phyloP scores from a whole-genome alignment of 139 green algal genomes.

The Chlamydomonas incerta region DNA sequence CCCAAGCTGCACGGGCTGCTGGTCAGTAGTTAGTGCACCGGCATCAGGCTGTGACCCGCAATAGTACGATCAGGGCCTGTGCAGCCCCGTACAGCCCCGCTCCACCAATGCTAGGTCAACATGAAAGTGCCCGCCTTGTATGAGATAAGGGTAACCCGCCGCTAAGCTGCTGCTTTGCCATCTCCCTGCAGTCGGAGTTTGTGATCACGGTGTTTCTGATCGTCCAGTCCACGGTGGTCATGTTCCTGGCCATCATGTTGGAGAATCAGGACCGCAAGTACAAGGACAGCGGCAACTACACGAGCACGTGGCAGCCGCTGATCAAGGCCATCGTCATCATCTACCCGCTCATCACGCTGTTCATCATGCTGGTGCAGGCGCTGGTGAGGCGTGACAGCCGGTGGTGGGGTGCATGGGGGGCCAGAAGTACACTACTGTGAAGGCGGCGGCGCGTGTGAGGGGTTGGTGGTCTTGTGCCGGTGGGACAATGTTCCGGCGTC shows the following conservation, averaged over 20 bases:
- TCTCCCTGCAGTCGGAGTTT: not conserved
- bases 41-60: not conserved
- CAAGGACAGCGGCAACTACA: not conserved
- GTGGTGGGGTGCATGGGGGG: no score
- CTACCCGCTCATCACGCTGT: constrained; percentile 4
- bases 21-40: no score
- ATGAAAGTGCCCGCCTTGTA: no score
- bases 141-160: no score
- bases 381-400: not conserved
- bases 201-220: not conserved
- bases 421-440: no score
- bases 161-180: no score
- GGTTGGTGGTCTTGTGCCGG: no score
- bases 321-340: constrained; percentile 17
- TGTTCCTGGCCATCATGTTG: constrained; percentile 20
- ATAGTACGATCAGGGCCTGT: no score
- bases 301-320: constrained; percentile 3
- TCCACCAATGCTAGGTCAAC: no score
- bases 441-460: no score
- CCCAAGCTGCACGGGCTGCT: not conserved
- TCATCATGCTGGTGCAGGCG: constrained; percentile 11
- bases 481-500: no score
- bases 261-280: not conserved
- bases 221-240: constrained; percentile 19
- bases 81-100: no score